These are phyloP conservation scores for Coccomyxa sp. DNA, from an alignment of 139 green algal species.

Conservation along the genomic window DNA sequence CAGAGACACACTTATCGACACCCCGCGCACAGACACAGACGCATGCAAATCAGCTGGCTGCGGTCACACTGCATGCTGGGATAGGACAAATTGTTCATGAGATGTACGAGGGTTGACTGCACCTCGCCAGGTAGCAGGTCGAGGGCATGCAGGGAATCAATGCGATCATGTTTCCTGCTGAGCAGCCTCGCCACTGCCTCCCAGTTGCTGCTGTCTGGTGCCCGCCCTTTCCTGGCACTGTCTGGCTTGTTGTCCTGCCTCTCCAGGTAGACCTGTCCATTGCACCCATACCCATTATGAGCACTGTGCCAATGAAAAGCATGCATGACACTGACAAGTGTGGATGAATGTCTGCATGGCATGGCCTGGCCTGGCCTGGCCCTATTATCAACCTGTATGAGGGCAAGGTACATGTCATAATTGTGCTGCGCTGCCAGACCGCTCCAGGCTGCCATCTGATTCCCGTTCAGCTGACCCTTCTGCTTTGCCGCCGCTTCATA, in stretches of 20 bases:
- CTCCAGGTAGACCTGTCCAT: conserved; percentile 7
- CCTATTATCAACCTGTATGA: conserved; percentile 27
- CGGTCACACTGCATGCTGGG: background rate
- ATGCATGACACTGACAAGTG: background rate
- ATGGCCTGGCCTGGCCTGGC: background rate
- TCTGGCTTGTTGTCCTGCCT: background rate
- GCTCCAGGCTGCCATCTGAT: background rate
- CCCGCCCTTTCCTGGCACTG: background rate
- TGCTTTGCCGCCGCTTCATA: conserved; percentile 17
- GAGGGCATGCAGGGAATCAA: conserved; percentile 50
- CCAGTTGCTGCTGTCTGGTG: conserved; percentile 23
- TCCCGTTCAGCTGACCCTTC: background rate
- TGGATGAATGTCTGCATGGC: background rate
- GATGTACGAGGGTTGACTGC: background rate
- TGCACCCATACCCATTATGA: background rate
- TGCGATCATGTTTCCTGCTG: conserved; percentile 38
- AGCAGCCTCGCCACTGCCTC: conserved; percentile 41
- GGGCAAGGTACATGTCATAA: conserved; percentile 34
- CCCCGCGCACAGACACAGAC: background rate
- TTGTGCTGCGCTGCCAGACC: background rate
- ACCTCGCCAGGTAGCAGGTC: conserved; percentile 43
- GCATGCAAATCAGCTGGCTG: background rate
- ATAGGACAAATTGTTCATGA: background rate
- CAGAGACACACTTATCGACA: background rate
- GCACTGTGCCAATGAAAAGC: background rate